phyloP scores from a whole-genome alignment of 2,329 filamentous ascomycete species.

The Teratosphaeria nubilosa region DNA sequence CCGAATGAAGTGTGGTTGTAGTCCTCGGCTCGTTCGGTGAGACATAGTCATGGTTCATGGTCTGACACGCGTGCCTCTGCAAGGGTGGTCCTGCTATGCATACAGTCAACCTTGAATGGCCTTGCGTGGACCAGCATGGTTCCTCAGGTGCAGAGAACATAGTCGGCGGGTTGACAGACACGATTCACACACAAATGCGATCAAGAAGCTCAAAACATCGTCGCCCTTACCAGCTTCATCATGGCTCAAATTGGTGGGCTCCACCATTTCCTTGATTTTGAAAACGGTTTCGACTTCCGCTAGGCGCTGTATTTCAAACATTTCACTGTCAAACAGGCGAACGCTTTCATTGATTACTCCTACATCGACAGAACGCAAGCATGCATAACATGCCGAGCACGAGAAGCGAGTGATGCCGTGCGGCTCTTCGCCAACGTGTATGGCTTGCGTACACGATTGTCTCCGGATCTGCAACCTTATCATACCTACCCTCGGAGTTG shows the following conservation, averaged over 20 bases:
- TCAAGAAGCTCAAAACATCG: too few relatives aligned
- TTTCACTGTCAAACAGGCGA: not conserved
- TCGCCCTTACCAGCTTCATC: not conserved
- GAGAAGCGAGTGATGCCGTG: too few relatives aligned
- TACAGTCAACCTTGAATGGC: not conserved
- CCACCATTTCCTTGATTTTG: not conserved
- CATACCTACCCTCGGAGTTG: not conserved
- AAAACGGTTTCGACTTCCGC: not conserved
- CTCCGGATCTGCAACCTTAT: not conserved
- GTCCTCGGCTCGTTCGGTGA: not conserved
- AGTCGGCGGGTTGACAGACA: too few relatives aligned
- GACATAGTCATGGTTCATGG: not conserved
- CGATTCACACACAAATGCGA: too few relatives aligned
- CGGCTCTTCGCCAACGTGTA: too few relatives aligned
- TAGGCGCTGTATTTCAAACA: not conserved
- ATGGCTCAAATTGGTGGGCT: not conserved
- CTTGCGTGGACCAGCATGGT: too few relatives aligned
- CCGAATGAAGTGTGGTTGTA: not conserved
- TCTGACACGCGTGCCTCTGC: not conserved
- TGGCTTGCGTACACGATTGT: not conserved
- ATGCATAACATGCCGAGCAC: too few relatives aligned
- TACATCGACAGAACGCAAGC: not conserved
- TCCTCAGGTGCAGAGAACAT: too few relatives aligned
- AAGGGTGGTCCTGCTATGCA: not conserved
- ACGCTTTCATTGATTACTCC: not conserved